A percentile compares a stretch with the other conserved stretches of the same genome.
Conservation (phyloP, 768 basidiomycete genomes). For the Phaeotremella fagi region DNA sequence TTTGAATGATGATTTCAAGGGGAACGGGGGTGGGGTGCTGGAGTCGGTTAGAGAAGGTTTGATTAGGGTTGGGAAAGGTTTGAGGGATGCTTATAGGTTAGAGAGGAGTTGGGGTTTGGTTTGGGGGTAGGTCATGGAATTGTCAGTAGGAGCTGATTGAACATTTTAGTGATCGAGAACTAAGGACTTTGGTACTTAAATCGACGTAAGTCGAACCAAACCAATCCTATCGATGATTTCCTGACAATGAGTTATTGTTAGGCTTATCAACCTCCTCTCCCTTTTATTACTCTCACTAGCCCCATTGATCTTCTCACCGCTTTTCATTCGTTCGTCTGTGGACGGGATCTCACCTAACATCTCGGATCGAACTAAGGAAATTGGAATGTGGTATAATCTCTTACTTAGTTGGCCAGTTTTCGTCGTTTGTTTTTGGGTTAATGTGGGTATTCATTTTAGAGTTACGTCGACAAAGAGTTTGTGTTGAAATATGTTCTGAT, state of each 20-base stretch:
- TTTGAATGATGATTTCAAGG: background rate
- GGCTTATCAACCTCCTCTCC: constrained; percentile 46
- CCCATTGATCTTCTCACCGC: constrained; percentile 38
- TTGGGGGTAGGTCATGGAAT: constrained; percentile 32
- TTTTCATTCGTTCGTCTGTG: constrained; percentile 17
- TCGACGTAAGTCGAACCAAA: constrained; percentile 34
- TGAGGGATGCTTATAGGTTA: constrained; percentile 36
- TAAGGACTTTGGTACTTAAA: constrained; percentile 36
- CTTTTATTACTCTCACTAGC: constrained; percentile 42
- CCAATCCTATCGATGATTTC: background rate
- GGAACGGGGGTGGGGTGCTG: background rate
- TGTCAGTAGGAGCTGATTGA: background rate
- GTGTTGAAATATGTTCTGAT: background rate
- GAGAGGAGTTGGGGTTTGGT: constrained; percentile 38
- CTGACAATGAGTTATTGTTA: no score
- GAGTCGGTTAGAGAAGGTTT: constrained; percentile 4
- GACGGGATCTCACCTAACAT: constrained; percentile 12
- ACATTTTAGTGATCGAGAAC: constrained; percentile 39
- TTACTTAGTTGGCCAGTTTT: constrained; percentile 45
- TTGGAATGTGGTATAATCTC: constrained; percentile 44
- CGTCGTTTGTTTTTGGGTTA: constrained; percentile 45
- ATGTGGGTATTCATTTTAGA: constrained; percentile 21
- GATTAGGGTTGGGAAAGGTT: constrained; percentile 21
- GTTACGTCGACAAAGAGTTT: background rate
- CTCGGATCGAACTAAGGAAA: constrained; percentile 23